Conservation (phyloP, 805 yeast genomes). For the Saccharomycopsis vini region DNA sequence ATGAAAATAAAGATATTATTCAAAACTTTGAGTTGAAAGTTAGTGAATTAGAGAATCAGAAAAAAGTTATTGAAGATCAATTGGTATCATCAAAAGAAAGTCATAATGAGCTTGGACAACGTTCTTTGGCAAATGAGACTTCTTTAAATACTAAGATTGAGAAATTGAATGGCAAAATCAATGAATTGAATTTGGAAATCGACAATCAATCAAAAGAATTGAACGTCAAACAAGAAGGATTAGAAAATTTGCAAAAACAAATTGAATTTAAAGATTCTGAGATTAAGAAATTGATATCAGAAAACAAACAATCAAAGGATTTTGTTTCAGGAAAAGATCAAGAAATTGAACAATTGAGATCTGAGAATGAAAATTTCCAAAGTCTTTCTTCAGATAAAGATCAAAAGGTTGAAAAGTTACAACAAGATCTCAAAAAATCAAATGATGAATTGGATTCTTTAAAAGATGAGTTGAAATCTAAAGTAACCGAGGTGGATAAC, state of each 20-base stretch:
- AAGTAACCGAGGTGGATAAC: background rate
- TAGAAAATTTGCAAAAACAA: constrained; percentile 18
- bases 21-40: background rate
- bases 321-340: too few relatives aligned
- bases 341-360: constrained; percentile 1
- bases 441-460: too few relatives aligned
- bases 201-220: background rate
- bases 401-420: background rate
- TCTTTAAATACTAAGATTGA: background rate
- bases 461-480: background rate
- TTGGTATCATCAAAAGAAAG: background rate
- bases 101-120: background rate
- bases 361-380: background rate
- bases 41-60: background rate
- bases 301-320: too few relatives aligned
- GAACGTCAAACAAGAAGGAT: constrained; percentile 15
- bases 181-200: background rate
- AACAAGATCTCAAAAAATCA: background rate
- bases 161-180: background rate
- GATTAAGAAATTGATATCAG: too few relatives aligned
- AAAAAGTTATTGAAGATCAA: background rate
- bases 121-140: background rate
- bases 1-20: background rate
- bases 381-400: background rate
- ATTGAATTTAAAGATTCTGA: background rate